A percentile compares a stretch with the other conserved stretches of the same genome.
These are phyloP conservation scores for Coccomyxa sp. DNA, from an alignment of 139 green algal species.

Conservation along the genomic window DNA sequence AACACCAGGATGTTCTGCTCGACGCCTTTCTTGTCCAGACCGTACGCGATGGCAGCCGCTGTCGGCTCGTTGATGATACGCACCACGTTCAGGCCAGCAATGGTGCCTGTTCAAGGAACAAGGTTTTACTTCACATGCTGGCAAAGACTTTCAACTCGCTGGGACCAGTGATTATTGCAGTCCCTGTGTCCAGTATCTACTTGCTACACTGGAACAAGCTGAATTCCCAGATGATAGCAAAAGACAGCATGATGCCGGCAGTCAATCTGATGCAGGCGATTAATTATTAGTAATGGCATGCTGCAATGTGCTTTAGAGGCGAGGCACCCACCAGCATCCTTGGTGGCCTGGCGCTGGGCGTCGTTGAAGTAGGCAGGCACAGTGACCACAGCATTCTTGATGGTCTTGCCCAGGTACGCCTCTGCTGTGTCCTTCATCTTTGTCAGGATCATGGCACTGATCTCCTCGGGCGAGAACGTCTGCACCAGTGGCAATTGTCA, in stretches of 20 bases:
- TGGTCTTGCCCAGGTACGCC: slow-evolving; percentile 63
- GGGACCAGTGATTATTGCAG: background rate
- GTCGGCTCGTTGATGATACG: slow-evolving; percentile 99
- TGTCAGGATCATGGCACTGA: slow-evolving; percentile 94
- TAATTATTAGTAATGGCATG: no score
- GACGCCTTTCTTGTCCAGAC: slow-evolving; percentile 84
- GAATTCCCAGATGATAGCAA: no score
- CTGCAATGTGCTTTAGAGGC: no score
- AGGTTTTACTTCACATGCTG: no score
- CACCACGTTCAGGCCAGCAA: slow-evolving; percentile 85
- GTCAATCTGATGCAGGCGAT: no score
- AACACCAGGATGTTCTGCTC: slow-evolving; percentile 98
- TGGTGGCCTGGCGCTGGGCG: slow-evolving; percentile 95
- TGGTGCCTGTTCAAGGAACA: slow-evolving; percentile 42
- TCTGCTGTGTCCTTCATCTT: slow-evolving; percentile 92
- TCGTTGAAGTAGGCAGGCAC: slow-evolving; percentile 99
- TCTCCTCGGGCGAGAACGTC: slow-evolving; percentile 89
- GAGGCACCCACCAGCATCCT: slow-evolving; percentile 67
- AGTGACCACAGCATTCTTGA: slow-evolving; percentile 88
- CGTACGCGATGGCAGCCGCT: slow-evolving; percentile 94
- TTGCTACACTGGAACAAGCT: no score
- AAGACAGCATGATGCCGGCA: no score
- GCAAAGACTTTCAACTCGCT: background rate
- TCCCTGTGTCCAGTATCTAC: no score
- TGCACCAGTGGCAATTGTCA: slow-evolving; percentile 2